Evolutionary conservation across 2,329 filamentous ascomycete species (phyloP).

Genomic region (Plectosphaerella sp.): DNA sequence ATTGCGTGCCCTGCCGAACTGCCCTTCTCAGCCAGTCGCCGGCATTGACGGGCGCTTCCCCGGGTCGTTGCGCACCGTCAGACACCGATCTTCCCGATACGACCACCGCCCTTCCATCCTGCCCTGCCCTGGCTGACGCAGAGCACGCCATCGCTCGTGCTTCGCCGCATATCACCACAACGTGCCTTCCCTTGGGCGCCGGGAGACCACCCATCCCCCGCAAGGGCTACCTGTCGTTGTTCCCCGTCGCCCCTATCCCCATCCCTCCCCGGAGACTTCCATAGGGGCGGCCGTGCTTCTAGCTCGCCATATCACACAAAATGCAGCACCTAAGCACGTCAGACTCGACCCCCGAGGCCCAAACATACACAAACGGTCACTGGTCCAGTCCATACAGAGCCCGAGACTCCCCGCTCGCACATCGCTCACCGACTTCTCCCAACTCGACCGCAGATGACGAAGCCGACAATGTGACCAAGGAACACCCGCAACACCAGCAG

Average conservation of each 20-base stretch:
- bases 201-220: background rate
- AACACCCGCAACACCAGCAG: background rate
- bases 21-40: background rate
- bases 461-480: conserved; percentile 4
- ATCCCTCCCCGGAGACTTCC: background rate
- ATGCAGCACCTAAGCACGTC: conserved; percentile 2
- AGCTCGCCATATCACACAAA: background rate
- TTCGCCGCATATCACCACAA: background rate
- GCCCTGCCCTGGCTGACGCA: background rate
- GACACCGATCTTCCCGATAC: background rate
- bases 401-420: background rate
- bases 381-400: background rate
- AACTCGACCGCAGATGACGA: background rate
- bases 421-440: background rate
- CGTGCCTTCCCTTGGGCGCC: background rate
- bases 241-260: background rate
- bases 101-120: background rate
- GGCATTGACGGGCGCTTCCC: background rate
- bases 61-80: background rate
- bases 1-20: conserved; percentile 1
- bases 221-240: background rate
- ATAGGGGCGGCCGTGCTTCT: background rate
- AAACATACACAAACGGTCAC: background rate
- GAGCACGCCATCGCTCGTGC: conserved; percentile 3
- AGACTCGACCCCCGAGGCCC: background rate